Evolutionary conservation across 2,329 filamentous ascomycete species (phyloP).

Genomic region (Aspergillus tanneri): DNA sequence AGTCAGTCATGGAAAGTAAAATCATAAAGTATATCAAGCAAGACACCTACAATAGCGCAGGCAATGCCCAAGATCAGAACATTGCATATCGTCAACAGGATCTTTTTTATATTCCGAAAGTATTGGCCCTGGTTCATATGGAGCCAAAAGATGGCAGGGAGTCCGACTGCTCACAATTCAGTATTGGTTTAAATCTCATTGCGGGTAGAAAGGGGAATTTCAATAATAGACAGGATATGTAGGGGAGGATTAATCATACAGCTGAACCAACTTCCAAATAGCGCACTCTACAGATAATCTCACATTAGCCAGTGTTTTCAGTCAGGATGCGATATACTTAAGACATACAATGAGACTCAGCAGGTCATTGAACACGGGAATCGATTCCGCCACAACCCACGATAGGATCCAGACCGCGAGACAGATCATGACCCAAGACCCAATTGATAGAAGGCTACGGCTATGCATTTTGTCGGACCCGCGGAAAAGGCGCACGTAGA

Average conservation of each 20-base stretch:
- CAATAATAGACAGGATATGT: too few relatives aligned
- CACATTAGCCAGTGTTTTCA: constrained; percentile 5
- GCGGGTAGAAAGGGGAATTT: too few relatives aligned
- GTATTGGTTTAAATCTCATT: neutral
- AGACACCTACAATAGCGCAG: constrained; percentile 30
- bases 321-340: neutral
- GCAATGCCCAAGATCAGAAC: constrained; percentile 38
- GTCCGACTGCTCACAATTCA: constrained; percentile 32
- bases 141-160: constrained; percentile 49
- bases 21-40: too few relatives aligned
- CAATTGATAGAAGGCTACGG: constrained; percentile 50
- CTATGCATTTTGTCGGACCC: constrained; percentile 55
- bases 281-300: constrained; percentile 41
- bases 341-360: constrained; percentile 56
- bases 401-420: constrained; percentile 58
- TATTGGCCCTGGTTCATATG: constrained; percentile 47
- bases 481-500: constrained; percentile 63
- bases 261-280: constrained; percentile 68
- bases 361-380: constrained; percentile 67
- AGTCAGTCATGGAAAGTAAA: too few relatives aligned
- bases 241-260: constrained; percentile 25
- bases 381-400: constrained; percentile 66
- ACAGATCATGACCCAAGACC: constrained; percentile 60
- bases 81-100: constrained; percentile 46
- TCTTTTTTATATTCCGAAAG: constrained; percentile 44